These are phyloP conservation scores for Elsinoe batatas DNA, from an alignment of 2,329 filamentous ascomycete genomes.

Conservation along the genomic window DNA sequence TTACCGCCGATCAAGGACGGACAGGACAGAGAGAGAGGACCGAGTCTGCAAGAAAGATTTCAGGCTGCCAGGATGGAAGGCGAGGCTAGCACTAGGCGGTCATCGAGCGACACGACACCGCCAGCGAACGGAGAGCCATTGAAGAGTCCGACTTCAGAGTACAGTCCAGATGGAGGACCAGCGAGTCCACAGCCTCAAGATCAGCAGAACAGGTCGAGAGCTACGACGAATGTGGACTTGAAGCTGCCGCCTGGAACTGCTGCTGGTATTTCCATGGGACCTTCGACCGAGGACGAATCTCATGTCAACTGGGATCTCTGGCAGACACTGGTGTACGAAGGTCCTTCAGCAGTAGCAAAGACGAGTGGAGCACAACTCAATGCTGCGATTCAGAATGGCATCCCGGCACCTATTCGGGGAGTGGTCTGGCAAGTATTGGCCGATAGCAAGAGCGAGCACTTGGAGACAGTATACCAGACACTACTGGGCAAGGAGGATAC, in stretches of 20 bases:
- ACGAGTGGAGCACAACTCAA: slow-evolving; percentile 86
- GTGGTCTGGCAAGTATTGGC: slow-evolving; percentile 98
- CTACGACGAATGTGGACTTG: slow-evolving; percentile 45
- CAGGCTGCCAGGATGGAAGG: slow-evolving; percentile 66
- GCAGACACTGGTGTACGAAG: slow-evolving; percentile 93
- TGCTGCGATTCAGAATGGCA: slow-evolving; percentile 81
- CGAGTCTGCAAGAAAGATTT: slow-evolving; percentile 65
- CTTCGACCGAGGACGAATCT: slow-evolving; percentile 53
- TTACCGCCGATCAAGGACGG: slow-evolving; percentile 63
- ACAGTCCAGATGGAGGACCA: slow-evolving; percentile 8
- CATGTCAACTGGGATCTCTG: slow-evolving; percentile 98
- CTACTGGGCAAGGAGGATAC: slow-evolving; percentile 71
- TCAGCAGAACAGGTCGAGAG: slow-evolving; percentile 17
- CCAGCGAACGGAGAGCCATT: slow-evolving; percentile 20
- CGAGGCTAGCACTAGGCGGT: slow-evolving; percentile 37
- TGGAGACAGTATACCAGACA: slow-evolving; percentile 79
- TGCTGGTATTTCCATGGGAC: slow-evolving; percentile 67
- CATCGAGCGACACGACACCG: slow-evolving; percentile 30
- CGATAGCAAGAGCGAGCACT: slow-evolving; percentile 84
- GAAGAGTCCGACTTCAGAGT: slow-evolving; percentile 11
- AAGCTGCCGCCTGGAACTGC: slow-evolving; percentile 76
- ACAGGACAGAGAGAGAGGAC: slow-evolving; percentile 35
- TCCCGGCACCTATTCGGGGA: slow-evolving; percentile 89
- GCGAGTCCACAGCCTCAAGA: slow-evolving; percentile 19
- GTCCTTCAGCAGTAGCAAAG: slow-evolving; percentile 74